Evolutionary conservation across 352 stramenopile genomes (phyloP), one percentile per base, ranked within the genome.

Genomic region (Globisporangium lucens): DNA sequence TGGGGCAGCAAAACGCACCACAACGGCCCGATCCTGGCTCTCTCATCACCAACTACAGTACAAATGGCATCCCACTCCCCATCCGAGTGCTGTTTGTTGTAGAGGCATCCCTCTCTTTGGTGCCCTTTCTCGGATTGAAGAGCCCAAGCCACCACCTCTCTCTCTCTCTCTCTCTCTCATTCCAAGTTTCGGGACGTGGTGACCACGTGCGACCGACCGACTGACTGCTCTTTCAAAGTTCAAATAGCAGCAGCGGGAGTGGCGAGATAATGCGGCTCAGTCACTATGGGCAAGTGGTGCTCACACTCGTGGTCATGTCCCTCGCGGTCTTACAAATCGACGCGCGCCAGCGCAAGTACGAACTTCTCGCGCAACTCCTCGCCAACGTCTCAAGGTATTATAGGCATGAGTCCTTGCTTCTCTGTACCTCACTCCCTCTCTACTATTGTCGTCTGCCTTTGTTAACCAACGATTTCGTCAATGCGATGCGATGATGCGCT

Each of bases 331-430:
- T 22, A 4, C 13, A n/a, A 6, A 17, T 9, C 9, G 15, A 41
- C 15, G 27, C 53, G 0, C 53, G 7, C 33, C 63, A 69, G 7
- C 56, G 8, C 24, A 41, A 59, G 29, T 56, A 43, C 38, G n/a
- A 8, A 47, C 52, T 67, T 17, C 24, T 68, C 10, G 27, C 65
- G 56, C 64, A 65, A 4, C 56, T 69, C 33, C 12, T 69, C 20
- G 27, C 56, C 22, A 69, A 65, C 29, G 33, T 38, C 33, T 47
- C 64, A 4, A 47, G 35, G 29, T 58, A 69, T 38, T 38, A 38
- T 9, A 24, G 24, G 12, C 10, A 43, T 43, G 9, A 17, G 10
- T 10, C 9, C 36, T 43, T 43, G 36, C 12, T 2, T 46, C 38
- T 46, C 38, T 20, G 6, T 20, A 2, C 10, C 4, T 5, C 35